Evolutionary conservation across 108 stramenopile genomes (phyloP).

Genomic region (Cyclotella baltica): DNA sequence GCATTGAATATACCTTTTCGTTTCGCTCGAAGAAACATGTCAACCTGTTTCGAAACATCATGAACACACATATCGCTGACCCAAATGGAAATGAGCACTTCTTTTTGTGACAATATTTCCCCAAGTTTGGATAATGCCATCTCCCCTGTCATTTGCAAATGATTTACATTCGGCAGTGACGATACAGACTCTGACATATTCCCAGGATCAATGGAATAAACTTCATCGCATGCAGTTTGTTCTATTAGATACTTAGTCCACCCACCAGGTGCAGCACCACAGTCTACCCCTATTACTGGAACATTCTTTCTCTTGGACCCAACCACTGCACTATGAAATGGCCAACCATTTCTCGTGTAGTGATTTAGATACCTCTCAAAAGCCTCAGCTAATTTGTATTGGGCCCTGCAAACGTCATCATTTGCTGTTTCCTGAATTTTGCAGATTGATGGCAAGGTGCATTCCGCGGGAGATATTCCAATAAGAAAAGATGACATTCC

Average conservation of each 20-base stretch:
- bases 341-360: conserved; percentile 16
- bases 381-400: conserved; percentile 67
- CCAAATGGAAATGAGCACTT: conserved; percentile 49
- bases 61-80: conserved; percentile 77
- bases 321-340: not conserved
- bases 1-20: conserved; percentile 39
- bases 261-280: conserved; percentile 76
- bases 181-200: conserved; percentile 44
- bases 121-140: conserved; percentile 41
- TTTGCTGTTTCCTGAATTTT: not conserved
- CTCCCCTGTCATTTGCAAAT: conserved; percentile 51
- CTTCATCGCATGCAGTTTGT: conserved; percentile 34
- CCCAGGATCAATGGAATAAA: conserved; percentile 74
- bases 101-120: conserved; percentile 15
- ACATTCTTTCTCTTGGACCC: conserved; percentile 23
- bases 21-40: conserved; percentile 52
- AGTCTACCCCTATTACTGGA: conserved; percentile 56
- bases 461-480: conserved; percentile 18
- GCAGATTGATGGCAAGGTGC: conserved; percentile 6
- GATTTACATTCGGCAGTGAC: conserved; percentile 25
- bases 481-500: conserved; percentile 21
- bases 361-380: conserved; percentile 59
- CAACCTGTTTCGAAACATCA: conserved; percentile 54
- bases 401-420: conserved; percentile 62
- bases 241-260: conserved; percentile 74